A percentile compares a stretch with the other conserved stretches of the same genome.
Evolutionary conservation across 1,284 basidiomycete genomes (phyloP).

Genomic region (Cutaneotrichosporon daszewskae): DNA sequence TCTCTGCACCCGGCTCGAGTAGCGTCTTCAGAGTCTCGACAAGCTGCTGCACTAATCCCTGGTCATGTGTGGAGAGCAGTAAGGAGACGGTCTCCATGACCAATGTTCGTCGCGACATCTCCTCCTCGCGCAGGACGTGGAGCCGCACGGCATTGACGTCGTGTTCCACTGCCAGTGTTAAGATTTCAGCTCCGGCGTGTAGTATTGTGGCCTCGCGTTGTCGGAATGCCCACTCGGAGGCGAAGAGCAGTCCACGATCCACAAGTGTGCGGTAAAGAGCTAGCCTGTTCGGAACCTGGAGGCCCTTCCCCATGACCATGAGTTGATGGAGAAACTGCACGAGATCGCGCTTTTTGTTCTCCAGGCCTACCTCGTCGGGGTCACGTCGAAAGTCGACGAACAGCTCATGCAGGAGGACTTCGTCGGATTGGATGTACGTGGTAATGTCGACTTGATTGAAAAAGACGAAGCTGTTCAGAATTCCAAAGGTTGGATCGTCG

Average conservation of each 20-base stretch:
- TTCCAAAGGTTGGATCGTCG: conserved; percentile 95
- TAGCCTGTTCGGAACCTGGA: conserved; percentile 81
- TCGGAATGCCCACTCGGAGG: conserved; percentile 82
- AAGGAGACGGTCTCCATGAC: conserved; percentile 69
- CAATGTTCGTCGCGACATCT: conserved; percentile 57
- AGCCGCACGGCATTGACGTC: conserved; percentile 79
- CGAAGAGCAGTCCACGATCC: conserved; percentile 80
- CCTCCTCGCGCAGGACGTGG: conserved; percentile 75
- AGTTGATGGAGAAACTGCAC: conserved; percentile 87
- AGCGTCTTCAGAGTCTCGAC: conserved; percentile 82
- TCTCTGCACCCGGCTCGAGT: conserved; percentile 59
- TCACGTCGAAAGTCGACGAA: conserved; percentile 71
- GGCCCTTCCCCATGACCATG: conserved; percentile 91
- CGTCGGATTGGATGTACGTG: conserved; percentile 75
- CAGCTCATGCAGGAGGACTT: conserved; percentile 67
- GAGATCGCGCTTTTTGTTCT: conserved; percentile 54
- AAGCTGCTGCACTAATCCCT: conserved; percentile 84
- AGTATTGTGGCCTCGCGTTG: conserved; percentile 56
- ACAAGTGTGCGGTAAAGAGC: conserved; percentile 82
- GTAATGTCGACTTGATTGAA: conserved; percentile 99
- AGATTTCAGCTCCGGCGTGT: conserved; percentile 78
- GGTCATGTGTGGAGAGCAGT: conserved; percentile 69
- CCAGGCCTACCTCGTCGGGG: conserved; percentile 3
- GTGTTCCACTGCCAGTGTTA: conserved; percentile 83
- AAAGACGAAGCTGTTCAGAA: conserved; percentile 93